Evolutionary conservation across 1,284 basidiomycete species (phyloP), one percentile per base, ranked within the genome.

Genomic region (Peniophora sp.): DNA sequence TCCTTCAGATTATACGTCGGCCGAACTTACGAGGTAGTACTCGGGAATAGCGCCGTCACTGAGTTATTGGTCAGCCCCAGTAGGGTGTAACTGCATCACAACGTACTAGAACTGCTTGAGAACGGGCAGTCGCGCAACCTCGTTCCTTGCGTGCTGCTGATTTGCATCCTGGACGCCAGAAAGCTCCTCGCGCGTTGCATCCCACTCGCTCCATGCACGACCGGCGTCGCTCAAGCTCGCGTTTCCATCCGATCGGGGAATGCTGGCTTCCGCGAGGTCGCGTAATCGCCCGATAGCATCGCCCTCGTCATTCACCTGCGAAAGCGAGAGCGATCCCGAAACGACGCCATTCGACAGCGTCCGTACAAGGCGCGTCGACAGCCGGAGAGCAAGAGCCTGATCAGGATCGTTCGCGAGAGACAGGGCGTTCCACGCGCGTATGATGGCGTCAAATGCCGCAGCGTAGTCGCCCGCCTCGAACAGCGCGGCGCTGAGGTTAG

Each of bases 401-500:
- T 20, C 20, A 6, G 2, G 17, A 11, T 36, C 34, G n/a, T 17
- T 17, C n/a, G 32, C 23, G 11, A 19, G 11, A 36, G 44, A 19
- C 19, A 50, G 25, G 14, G 22, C 20, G 24, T 35, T 53, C 50
- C 44, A 53, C 9, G 52, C 23, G 19, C 54, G 49, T 22, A 47
- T 35, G 24, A 55, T 50, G 6, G 54, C 52, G 35, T 50, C 25
- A 23, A 51, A 17, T 19, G 44, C 48, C 5, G 25, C 52, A 17
- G 32, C 22, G 39, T 55, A 55, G 20, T 53, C 48, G 10, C 52
- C 52, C 8, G n/a, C 32, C 43, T 55, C 54, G 50, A 47, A 55
- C 14, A 55, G 46, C n/a, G 54, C 49, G 6, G 54, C 54, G 39
- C 54, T 55, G 10, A 55, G 41, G 25, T 55, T 53, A 10, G 54